These are phyloP conservation scores for Acanthamoeba healyi DNA, from an alignment of 208 protist genomes.

Conservation along the genomic window DNA sequence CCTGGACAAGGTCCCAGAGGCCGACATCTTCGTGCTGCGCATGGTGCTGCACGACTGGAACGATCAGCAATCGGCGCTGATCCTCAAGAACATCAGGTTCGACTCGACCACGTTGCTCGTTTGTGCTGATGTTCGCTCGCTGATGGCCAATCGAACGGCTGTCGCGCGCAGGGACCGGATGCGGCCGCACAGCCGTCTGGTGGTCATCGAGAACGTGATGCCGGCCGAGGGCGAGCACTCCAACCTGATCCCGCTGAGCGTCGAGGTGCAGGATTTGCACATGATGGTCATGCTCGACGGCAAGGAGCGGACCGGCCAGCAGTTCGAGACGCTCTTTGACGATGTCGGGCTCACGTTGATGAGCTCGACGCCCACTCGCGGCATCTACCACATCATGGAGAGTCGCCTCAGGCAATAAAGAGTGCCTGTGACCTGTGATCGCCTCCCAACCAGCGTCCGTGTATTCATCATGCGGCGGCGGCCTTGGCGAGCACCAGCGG, in stretches of 20 bases:
- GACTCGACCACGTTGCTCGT: neutral
- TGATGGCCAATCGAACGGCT: neutral
- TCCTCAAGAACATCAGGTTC: slow-evolving; percentile 39
- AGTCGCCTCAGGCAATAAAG: too few relatives aligned
- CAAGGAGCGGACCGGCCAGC: slow-evolving; percentile 32
- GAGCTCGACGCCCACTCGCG: neutral
- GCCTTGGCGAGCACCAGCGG: slow-evolving; percentile 55
- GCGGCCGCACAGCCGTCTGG: slow-evolving; percentile 8
- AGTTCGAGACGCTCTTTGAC: slow-evolving; percentile 29
- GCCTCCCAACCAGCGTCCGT: too few relatives aligned
- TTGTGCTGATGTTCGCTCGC: neutral
- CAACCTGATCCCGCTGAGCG: slow-evolving; percentile 33
- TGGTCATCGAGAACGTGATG: slow-evolving; percentile 65
- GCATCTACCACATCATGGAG: slow-evolving; percentile 50
- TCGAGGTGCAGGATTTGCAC: slow-evolving; percentile 56
- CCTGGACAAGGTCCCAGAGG: slow-evolving; percentile 1
- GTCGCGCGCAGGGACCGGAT: neutral
- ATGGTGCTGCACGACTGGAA: slow-evolving; percentile 75
- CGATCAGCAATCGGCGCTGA: neutral
- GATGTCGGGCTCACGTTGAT: neutral
- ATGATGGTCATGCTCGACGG: slow-evolving; percentile 65
- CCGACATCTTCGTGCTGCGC: slow-evolving; percentile 47
- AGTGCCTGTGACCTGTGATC: too few relatives aligned
- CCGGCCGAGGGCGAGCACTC: slow-evolving; percentile 14
- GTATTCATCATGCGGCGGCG: too few relatives aligned